Base-by-base conservation (phyloP, 352 stramenopile species). In the Phytophthora hybrid region DNA sequence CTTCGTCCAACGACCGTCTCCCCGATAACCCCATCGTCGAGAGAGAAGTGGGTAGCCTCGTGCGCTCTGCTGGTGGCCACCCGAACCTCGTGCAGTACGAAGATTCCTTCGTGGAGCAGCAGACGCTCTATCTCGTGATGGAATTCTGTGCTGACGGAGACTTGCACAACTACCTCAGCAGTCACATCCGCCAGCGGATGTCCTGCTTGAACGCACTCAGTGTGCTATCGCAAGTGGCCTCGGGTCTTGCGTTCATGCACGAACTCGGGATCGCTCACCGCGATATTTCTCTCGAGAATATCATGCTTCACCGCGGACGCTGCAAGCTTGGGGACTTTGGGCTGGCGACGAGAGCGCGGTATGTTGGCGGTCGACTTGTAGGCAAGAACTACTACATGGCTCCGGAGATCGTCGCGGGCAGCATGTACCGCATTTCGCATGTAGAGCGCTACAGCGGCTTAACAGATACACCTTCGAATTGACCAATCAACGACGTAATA, bases 301-400 rank as follows among this genome's bases (percentile, higher is more conserved):
- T 85, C 26, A 74, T 86, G 58, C 61, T 86, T 14, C 51, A 84
- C n/a, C 71, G 59, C 11, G 76, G 76, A 1, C 59, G 63, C 21
- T 84, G 74, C 64, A 86, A 86, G 65, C 59, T 89, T 10, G 76
- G 77, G 18, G 82, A 89, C 63, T 87, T 84, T 60, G 82, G 82
- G 1, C 77, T 89, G 10, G 74, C 74, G n/a, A 78, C 73, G 19
- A 67, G 70, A 46, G 49, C 56, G 5, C 34, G 6, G 18, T 18
- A 34, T 1, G 63, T 31, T 18, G 69, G 66, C 52, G 65, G 71
- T 1, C 63, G 73, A 34, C 66, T 65, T 21, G 78, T 82, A 19
- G 81, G 81, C 46, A 88, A 88, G 60, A 78, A 80, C 59, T 87
- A 84, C 75, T 87, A 87, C 65, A 89, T 85, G 77, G 82, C 80